Percentiles rank a stretch among this genome's conserved stretches.
Evolutionary conservation across 768 basidiomycete genomes (phyloP).

Genomic region (Boletus sp.): DNA sequence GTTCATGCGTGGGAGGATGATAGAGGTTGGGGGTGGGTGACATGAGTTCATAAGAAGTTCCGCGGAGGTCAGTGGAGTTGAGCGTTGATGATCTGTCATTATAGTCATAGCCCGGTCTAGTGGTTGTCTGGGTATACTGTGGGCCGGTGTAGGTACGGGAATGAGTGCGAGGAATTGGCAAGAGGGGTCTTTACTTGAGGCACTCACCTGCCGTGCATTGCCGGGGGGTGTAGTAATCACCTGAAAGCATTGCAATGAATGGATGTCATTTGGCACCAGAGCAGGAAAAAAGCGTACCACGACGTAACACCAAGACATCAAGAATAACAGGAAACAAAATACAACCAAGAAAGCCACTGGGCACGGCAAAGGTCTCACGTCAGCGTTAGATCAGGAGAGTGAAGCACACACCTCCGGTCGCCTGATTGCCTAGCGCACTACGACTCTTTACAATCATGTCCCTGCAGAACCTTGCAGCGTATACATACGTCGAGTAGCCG

Average conservation of each 20-base stretch:
- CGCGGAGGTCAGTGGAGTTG: constrained; percentile 24
- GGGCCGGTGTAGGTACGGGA: neutral
- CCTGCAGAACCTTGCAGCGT: constrained; percentile 66
- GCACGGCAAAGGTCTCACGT: constrained; percentile 1
- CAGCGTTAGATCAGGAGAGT: neutral
- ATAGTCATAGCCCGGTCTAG: constrained; percentile 21
- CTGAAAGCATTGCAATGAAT: constrained; percentile 34
- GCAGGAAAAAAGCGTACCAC: constrained; percentile 44
- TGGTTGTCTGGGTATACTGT: constrained; percentile 24
- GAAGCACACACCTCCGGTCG: constrained; percentile 62
- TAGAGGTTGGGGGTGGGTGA: constrained; percentile 13
- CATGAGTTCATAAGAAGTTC: constrained; percentile 28
- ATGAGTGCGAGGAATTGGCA: constrained; percentile 3
- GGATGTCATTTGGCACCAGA: neutral
- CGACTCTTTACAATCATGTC: constrained; percentile 57
- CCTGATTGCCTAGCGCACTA: constrained; percentile 44
- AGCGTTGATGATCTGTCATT: constrained; percentile 19
- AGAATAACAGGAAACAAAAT: constrained; percentile 59
- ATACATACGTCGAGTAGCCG: constrained; percentile 73
- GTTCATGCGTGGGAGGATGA: constrained; percentile 16
- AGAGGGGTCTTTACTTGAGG: neutral
- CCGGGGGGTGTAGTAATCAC: constrained; percentile 67
- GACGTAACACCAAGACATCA: constrained; percentile 77
- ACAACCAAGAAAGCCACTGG: constrained; percentile 66
- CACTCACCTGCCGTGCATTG: constrained; percentile 59